Evolutionary conservation across 441 rosid genomes (phyloP), one percentile per base, ranked within the genome.

Genomic region (Pelargonium fulgidum): DNA sequence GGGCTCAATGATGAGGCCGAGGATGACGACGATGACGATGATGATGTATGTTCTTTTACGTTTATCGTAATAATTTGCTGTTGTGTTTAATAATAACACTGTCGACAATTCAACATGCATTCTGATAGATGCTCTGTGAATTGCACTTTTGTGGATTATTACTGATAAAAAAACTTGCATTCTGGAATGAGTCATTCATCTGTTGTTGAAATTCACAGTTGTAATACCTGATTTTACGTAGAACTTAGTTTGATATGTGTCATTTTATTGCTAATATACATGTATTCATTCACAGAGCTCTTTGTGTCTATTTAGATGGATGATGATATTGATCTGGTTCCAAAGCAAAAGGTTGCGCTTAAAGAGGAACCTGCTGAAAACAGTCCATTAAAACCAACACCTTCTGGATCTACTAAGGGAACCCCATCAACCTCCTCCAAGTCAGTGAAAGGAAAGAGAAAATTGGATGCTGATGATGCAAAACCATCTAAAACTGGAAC

Each of bases 381-480:
- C 73, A 85, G 82, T 78, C 96, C 96, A 59, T 71, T 84, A 76
- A 91, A 94, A 77, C 80, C 91, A 48, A 75, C 73, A 10, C 82
- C 97, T 47, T 68, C 90, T 66, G 84, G 81, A 65, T 75, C 93
- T 71, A 67, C 86, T 42, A 86, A 90, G 75, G 93, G 93, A 77
- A 85, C 89, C 33, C 79, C 89, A 24, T 78, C 92, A 62, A 56
- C 84, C 73, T 85, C 84, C 73, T 85, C 96, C 58, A 91, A 91
- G 84, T 80, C 96, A 19, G 71, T 89, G 2, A 93, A 91, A 81
- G 93, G 90, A 66, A 93, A 93, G 85, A 84, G 99, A 70, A 93
- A 94, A 75, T 76, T 83, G 36, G 86, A 84, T 64, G 89, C 85
- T 24, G 82, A 89, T 63, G 96, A 86, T 71, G 71, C 82, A 67